Conservation (phyloP, 495 filamentous ascomycete species). For the Penicillium antarcticum region DNA sequence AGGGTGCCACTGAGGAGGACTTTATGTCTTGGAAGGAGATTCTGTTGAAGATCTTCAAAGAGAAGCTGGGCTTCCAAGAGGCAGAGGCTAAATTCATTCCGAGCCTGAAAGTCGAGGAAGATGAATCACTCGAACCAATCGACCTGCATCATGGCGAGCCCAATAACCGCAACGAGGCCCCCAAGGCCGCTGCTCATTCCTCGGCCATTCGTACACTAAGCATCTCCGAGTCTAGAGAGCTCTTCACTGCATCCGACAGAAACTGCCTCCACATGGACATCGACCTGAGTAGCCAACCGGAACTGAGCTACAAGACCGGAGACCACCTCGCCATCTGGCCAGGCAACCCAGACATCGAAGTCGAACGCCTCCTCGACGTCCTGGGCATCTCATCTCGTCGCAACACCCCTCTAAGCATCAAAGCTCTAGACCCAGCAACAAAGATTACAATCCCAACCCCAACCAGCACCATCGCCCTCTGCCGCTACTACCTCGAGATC, state of each 20-base stretch:
- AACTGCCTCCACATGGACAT: conserved; percentile 52
- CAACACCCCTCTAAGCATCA: conserved; percentile 29
- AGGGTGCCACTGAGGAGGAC: conserved; percentile 47
- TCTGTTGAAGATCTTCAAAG: conserved; percentile 36
- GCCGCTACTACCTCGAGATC: conserved; percentile 51
- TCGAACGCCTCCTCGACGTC: conserved; percentile 33
- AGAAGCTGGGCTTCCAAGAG: conserved; percentile 35
- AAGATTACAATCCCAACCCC: conserved; percentile 42
- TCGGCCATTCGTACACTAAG: conserved; percentile 31
- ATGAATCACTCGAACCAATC: conserved; percentile 33
- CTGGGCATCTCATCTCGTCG: conserved; percentile 29
- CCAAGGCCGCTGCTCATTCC: conserved; percentile 25
- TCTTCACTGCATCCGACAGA: conserved; percentile 33
- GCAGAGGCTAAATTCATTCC: conserved; percentile 38
- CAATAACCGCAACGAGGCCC: conserved; percentile 12
- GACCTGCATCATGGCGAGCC: conserved; percentile 43
- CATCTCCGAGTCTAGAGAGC: conserved; percentile 32
- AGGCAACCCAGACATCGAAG: conserved; percentile 57
- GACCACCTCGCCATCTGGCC: conserved; percentile 77
- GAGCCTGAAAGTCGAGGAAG: conserved; percentile 35
- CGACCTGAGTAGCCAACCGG: conserved; percentile 39
- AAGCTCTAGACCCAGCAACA: conserved; percentile 26
- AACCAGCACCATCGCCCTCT: conserved; percentile 36
- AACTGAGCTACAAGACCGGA: conserved; percentile 64
- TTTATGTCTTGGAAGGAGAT: conserved; percentile 49